These are phyloP conservation scores for Marasmius sp. DNA, from an alignment of 1,284 basidiomycete genomes.

Conservation along the genomic window DNA sequence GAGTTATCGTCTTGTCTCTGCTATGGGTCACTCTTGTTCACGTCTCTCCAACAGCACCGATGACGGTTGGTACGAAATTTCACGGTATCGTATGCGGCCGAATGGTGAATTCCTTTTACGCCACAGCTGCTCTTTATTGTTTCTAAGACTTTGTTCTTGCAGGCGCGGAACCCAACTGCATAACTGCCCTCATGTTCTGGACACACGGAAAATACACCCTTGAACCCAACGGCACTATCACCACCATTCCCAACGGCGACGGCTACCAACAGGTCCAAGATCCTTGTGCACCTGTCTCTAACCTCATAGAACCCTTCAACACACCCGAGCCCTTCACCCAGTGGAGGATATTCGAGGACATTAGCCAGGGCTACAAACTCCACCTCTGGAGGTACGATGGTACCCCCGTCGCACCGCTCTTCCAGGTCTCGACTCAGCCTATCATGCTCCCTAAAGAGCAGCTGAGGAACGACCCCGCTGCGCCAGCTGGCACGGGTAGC, in stretches of 20 bases:
- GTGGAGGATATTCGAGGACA: constrained; percentile 65
- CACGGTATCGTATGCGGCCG: constrained; percentile 81
- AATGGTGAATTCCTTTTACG: constrained; percentile 59
- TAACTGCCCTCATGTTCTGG: constrained; percentile 84
- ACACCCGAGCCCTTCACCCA: constrained; percentile 53
- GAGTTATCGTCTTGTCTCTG: constrained; percentile 31
- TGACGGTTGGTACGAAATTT: constrained; percentile 82
- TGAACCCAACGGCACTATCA: constrained; percentile 75
- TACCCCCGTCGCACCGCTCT: constrained; percentile 57
- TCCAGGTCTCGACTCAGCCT: constrained; percentile 55
- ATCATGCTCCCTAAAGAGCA: constrained; percentile 64
- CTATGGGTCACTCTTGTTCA: not conserved
- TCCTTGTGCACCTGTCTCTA: constrained; percentile 82
- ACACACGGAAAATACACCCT: constrained; percentile 78
- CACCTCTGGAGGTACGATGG: constrained; percentile 70
- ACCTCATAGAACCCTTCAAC: constrained; percentile 83
- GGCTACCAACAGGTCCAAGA: constrained; percentile 92
- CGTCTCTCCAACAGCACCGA: constrained; percentile 43
- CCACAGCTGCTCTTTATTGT: not conserved
- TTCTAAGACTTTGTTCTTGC: constrained; percentile 9
- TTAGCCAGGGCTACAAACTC: constrained; percentile 54
- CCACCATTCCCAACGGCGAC: constrained; percentile 71
- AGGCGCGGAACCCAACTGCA: constrained; percentile 78
- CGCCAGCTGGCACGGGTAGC: constrained; percentile 17
- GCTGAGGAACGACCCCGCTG: constrained; percentile 46